Conservation (phyloP, 2,329 filamentous ascomycete species). For the Calonectria ilicicola region DNA sequence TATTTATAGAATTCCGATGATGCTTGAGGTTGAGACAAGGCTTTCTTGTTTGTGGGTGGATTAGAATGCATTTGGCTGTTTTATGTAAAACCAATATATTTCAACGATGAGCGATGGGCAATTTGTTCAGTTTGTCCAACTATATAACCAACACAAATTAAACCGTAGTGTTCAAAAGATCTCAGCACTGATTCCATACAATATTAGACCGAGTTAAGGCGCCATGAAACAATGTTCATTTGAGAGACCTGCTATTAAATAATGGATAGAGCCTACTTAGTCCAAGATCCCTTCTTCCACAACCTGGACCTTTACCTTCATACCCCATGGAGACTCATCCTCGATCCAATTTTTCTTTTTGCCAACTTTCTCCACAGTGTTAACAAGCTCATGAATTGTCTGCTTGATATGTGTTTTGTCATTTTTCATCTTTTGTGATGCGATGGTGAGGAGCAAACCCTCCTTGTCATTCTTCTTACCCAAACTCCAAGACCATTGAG, state of each 20-base stretch:
- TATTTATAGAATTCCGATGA: neutral
- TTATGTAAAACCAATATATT: too few relatives aligned
- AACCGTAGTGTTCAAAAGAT: too few relatives aligned
- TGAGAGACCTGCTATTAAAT: too few relatives aligned
- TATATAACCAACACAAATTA: too few relatives aligned
- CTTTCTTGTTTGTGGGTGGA: neutral
- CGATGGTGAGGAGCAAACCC: constrained; percentile 57
- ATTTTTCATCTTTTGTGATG: constrained; percentile 51
- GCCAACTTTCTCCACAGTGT: constrained; percentile 64
- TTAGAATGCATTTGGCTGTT: too few relatives aligned
- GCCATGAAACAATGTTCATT: too few relatives aligned
- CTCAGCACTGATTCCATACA: too few relatives aligned
- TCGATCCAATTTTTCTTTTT: constrained; percentile 69
- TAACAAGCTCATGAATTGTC: constrained; percentile 52
- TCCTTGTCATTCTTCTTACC: constrained; percentile 54
- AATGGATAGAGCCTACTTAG: too few relatives aligned
- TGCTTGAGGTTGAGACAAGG: too few relatives aligned
- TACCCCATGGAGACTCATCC: constrained; percentile 50
- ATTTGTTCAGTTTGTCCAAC: too few relatives aligned
- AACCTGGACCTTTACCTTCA: constrained; percentile 51
- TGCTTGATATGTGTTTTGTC: constrained; percentile 54
- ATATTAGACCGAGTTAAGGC: too few relatives aligned
- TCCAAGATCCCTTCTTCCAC: constrained; percentile 50
- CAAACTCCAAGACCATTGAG: constrained; percentile 55
- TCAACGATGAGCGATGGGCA: too few relatives aligned